A percentile compares a stretch with the other conserved stretches of the same genome.
Evolutionary conservation across 108 stramenopile genomes (phyloP).

Genomic region (Chaetoceros tenuissimus): DNA sequence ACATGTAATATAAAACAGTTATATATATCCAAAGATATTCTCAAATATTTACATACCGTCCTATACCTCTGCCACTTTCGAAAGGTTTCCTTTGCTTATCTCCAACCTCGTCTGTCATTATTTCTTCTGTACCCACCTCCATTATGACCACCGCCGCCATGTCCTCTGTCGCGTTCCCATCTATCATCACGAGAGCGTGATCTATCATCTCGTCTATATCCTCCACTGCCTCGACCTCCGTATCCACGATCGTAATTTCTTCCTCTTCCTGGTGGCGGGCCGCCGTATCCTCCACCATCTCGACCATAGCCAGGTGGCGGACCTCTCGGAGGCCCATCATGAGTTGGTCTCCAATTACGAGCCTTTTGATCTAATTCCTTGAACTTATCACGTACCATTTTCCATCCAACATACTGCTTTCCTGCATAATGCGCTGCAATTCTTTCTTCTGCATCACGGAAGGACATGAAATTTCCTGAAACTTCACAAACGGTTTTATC

Average conservation of each 20-base stretch:
- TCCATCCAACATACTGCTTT: constrained; percentile 91
- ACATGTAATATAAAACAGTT: no score
- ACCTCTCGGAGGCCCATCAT: constrained; percentile 21
- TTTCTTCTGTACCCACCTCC: background rate
- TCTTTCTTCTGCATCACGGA: constrained; percentile 85
- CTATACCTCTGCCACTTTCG: no score
- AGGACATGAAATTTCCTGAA: constrained; percentile 85
- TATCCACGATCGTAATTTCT: constrained; percentile 19
- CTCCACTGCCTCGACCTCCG: constrained; percentile 11
- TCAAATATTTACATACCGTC: no score
- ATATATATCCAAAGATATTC: no score
- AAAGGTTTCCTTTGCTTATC: no score
- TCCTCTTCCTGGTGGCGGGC: constrained; percentile 8
- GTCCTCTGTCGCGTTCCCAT: constrained; percentile 3
- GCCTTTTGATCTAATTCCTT: constrained; percentile 58
- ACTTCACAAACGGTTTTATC: constrained; percentile 88
- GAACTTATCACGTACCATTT: constrained; percentile 82
- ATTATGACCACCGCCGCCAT: background rate
- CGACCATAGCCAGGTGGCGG: constrained; percentile 7
- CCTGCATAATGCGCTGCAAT: constrained; percentile 91
- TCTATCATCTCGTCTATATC: constrained; percentile 18
- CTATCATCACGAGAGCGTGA: constrained; percentile 17
- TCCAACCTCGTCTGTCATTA: no score
- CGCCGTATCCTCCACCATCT: constrained; percentile 13
- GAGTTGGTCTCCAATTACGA: constrained; percentile 1